Base-by-base conservation (phyloP, 768 basidiomycete genomes). In the Pisolithus albus region DNA sequence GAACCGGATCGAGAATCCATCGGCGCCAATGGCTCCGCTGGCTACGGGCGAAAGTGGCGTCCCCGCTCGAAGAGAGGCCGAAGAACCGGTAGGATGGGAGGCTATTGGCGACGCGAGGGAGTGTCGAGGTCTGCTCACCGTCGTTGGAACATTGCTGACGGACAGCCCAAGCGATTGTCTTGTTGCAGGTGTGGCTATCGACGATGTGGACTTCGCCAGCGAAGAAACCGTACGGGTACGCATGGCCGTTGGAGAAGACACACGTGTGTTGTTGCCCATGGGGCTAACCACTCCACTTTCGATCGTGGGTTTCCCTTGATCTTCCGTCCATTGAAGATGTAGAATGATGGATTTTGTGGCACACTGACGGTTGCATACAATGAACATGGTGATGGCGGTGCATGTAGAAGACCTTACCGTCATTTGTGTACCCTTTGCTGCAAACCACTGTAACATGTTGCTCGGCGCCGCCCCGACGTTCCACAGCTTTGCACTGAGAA, bases 361-460 rank as follows among this genome's bases (percentile, higher is more conserved):
- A 59, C 90, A 92, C 90, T 91, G 48, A 18, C 10, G n/a, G 18
- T 32, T 13, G 19, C 4, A 19, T 18, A n/a, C 8, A 37, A 36
- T 48, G 47, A 1, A 11, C 28, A 47, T 32, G 23, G 0, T 30
- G 9, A 26, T 3, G 11, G 11, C 4, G 21, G 8, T 41, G 18
- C 13, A 30, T n/a, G 18, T 1, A 18, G 40, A 28, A 28, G 40
- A 9, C 69, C 81, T 38, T 62, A 91, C 91, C 26, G 92, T 93
- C 85, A 93, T 92, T 62, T 89, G 88, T 5, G 82, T 80, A 0
- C 90, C 91, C 57, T 92, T 89, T 1, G 91, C 89, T 6, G 90
- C 90, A 63, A 93, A 92, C 90, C 90, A 92, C 80, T 92, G 90
- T 10, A 92, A 73, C 89, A 89, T 90, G 64, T 90, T 91, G 60